Evolutionary conservation across 164 flowering plant species (phyloP).

Genomic region (Litsea cubeba): DNA sequence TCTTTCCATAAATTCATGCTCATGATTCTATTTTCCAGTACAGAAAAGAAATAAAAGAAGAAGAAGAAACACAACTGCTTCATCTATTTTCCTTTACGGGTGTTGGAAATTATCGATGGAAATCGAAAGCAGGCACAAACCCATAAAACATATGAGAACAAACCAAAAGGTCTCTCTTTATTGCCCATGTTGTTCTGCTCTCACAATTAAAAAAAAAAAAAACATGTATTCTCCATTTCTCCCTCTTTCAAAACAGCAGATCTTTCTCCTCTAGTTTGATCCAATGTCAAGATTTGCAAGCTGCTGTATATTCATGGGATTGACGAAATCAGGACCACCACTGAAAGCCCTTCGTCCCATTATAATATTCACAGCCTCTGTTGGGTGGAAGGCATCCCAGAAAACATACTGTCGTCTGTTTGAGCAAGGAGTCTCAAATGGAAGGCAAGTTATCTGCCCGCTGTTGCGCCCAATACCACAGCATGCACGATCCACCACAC

Average conservation of each 20-base stretch:
- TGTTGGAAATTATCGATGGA: too few relatives aligned
- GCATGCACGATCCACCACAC: conserved; percentile 58
- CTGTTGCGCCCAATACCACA: conserved; percentile 90
- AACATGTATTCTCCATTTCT: background rate
- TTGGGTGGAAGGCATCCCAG: conserved; percentile 98
- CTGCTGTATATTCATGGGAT: conserved; percentile 71
- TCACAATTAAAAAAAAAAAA: background rate
- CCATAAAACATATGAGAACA: background rate
- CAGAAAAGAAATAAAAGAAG: too few relatives aligned
- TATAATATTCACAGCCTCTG: conserved; percentile 63
- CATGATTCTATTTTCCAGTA: too few relatives aligned
- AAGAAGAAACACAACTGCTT: too few relatives aligned
- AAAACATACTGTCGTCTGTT: conserved; percentile 65
- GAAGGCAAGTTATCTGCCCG: conserved; percentile 90
- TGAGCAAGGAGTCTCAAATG: conserved; percentile 71
- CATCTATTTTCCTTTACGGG: too few relatives aligned
- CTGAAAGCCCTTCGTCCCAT: conserved; percentile 56
- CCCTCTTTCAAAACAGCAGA: background rate
- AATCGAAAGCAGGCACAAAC: background rate
- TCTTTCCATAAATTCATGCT: too few relatives aligned
- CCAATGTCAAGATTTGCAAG: conserved; percentile 48
- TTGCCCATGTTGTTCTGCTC: background rate
- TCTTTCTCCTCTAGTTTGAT: background rate
- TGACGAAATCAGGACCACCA: conserved; percentile 39
- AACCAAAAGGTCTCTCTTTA: background rate